phyloP scores from a whole-genome alignment of 73 alveolate genomes.

The Urostyla sp. region DNA sequence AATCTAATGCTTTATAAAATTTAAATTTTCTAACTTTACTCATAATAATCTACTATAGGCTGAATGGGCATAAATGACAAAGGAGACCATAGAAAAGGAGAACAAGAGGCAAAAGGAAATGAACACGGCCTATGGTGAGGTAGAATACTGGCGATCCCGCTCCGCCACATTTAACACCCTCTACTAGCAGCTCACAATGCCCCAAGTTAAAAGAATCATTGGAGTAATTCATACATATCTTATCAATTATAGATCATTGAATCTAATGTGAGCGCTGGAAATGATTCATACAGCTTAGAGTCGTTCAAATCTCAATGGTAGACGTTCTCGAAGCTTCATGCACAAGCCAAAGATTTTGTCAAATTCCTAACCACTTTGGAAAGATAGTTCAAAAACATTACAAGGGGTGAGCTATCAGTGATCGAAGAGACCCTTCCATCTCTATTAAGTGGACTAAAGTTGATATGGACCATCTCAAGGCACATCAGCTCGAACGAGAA shows the following conservation, averaged over 20 bases:
- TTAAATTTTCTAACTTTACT: background rate
- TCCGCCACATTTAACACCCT: slow-evolving; percentile 84
- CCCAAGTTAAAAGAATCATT: slow-evolving; percentile 66
- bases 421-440: slow-evolving; percentile 97
- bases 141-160: slow-evolving; percentile 84
- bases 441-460: slow-evolving; percentile 94
- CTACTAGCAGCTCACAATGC: slow-evolving; percentile 76
- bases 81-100: slow-evolving; percentile 63
- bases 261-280: slow-evolving; percentile 41
- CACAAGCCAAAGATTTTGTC: slow-evolving; percentile 98
- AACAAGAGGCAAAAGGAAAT: slow-evolving; percentile 57
- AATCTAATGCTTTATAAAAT: background rate
- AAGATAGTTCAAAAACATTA: slow-evolving; percentile 93
- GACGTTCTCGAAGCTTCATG: slow-evolving; percentile 91
- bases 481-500: slow-evolving; percentile 93
- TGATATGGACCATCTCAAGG: slow-evolving; percentile 97
- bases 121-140: slow-evolving; percentile 84
- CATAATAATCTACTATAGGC: slow-evolving; percentile 36
- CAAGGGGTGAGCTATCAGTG: slow-evolving; percentile 90
- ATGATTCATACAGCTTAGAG: slow-evolving; percentile 60
- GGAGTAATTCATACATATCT: slow-evolving; percentile 12
- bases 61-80: slow-evolving; percentile 74
- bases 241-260: slow-evolving; percentile 10
- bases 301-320: slow-evolving; percentile 68
- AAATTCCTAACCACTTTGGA: slow-evolving; percentile 96